phyloP scores from a whole-genome alignment of 2,329 filamentous ascomycete species.

The Proliferodiscus dingleyae region DNA sequence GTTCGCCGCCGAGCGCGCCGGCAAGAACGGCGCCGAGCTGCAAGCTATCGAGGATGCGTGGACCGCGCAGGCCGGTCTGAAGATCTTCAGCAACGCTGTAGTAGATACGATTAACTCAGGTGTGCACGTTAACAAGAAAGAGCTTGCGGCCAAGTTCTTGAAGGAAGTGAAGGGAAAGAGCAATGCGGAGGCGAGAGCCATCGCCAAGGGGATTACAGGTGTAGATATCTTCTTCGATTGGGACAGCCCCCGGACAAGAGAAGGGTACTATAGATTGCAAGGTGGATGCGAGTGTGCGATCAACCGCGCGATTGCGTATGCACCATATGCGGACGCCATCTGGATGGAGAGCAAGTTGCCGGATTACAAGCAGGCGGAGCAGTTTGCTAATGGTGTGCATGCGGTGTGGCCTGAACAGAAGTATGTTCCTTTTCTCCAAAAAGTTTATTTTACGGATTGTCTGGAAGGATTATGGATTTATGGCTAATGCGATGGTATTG shows the following conservation, averaged over 20 bases:
- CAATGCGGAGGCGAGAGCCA: constrained; percentile 73
- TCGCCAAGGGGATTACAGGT: constrained; percentile 73
- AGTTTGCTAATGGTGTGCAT: constrained; percentile 92
- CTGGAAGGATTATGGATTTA: no score
- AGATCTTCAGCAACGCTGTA: constrained; percentile 88
- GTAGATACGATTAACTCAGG: constrained; percentile 71
- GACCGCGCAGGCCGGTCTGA: constrained; percentile 71
- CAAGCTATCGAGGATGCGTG: constrained; percentile 92
- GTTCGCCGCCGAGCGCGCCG: constrained; percentile 74
- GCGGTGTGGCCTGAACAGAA: constrained; percentile 95
- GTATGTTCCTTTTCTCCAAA: constrained; percentile 49
- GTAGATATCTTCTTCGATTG: constrained; percentile 88
- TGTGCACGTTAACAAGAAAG: constrained; percentile 62
- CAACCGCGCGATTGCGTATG: constrained; percentile 86
- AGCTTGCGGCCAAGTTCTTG: constrained; percentile 62
- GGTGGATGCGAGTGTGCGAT: constrained; percentile 89
- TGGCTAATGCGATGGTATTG: no score
- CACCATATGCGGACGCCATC: constrained; percentile 89
- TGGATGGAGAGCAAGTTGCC: constrained; percentile 99
- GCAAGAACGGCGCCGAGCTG: constrained; percentile 74
- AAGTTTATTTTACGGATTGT: no score
- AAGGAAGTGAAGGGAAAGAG: constrained; percentile 72
- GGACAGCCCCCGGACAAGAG: constrained; percentile 86
- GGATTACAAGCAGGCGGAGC: constrained; percentile 83
- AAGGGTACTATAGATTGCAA: constrained; percentile 91